A percentile compares a stretch with the other conserved stretches of the same genome.
Evolutionary conservation across 352 stramenopile species (phyloP).

Genomic region (Phytopythium delawarense): DNA sequence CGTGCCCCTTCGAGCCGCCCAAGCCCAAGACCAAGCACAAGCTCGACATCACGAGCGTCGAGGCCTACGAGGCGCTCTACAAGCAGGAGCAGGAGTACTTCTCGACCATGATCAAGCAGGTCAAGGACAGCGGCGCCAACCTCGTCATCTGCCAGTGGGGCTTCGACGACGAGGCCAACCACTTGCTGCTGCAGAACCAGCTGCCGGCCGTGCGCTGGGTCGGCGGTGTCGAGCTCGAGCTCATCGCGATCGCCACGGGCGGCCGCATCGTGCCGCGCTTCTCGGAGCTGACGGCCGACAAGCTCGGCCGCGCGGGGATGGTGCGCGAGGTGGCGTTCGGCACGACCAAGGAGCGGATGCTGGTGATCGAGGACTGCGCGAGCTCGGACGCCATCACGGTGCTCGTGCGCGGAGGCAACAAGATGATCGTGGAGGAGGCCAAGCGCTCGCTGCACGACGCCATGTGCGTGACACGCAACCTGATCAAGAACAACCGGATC

Average conservation of each 20-base stretch:
- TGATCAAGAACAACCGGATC: constrained; percentile 99
- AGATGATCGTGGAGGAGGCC: constrained; percentile 99
- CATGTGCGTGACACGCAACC: constrained; percentile 99
- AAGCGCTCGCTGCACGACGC: constrained; percentile 99
- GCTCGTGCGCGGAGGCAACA: constrained; percentile 98
- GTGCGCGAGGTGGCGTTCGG: constrained; percentile 98
- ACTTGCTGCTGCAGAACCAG: constrained; percentile 97
- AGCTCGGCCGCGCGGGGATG: constrained; percentile 92
- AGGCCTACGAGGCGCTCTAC: constrained; percentile 97
- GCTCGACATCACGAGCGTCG: constrained; percentile 97
- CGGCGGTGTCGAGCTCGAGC: constrained; percentile 98
- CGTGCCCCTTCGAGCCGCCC: constrained; percentile 98
- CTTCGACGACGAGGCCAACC: constrained; percentile 99
- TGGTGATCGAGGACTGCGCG: constrained; percentile 98
- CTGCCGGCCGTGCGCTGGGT: constrained; percentile 98
- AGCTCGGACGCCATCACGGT: constrained; percentile 98
- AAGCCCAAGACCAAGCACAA: constrained; percentile 99
- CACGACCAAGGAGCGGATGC: constrained; percentile 97
- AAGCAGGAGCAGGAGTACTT: constrained; percentile 99
- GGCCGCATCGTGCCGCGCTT: constrained; percentile 98
- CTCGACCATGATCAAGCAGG: constrained; percentile 98
- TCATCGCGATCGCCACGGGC: constrained; percentile 99
- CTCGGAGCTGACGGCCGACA: constrained; percentile 95
- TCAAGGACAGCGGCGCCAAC: constrained; percentile 98
- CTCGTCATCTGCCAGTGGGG: constrained; percentile 99